Evolutionary conservation across 2,329 filamentous ascomycete species (phyloP).

Genomic region (Immersiporthe knoxdaviesiana): DNA sequence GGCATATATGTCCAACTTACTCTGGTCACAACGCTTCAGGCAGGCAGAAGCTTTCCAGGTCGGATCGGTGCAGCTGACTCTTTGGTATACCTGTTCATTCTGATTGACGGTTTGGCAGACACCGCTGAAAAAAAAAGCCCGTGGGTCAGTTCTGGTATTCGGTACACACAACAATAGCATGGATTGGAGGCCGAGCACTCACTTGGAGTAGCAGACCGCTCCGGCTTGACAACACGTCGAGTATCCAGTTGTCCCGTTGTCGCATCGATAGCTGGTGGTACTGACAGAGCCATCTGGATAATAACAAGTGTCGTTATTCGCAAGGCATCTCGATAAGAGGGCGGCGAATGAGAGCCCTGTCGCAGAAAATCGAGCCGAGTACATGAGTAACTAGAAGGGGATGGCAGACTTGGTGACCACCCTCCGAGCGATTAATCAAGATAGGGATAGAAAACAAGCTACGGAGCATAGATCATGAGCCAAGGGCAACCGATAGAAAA

Average conservation of each 20-base stretch:
- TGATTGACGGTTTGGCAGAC: neutral
- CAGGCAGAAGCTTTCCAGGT: constrained; percentile 7
- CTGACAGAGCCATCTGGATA: constrained; percentile 14
- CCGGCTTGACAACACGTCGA: constrained; percentile 14
- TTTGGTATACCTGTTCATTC: constrained; percentile 1
- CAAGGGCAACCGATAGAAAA: neutral
- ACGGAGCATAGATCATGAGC: neutral
- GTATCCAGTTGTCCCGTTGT: constrained; percentile 7
- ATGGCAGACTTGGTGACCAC: neutral
- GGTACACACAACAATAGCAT: neutral
- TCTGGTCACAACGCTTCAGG: neutral
- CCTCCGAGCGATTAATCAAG: neutral
- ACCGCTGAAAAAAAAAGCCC: neutral
- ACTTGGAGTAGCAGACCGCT: constrained; percentile 14
- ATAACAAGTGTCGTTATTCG: constrained; percentile 10
- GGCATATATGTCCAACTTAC: neutral
- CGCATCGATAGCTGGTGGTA: constrained; percentile 2
- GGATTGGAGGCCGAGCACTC: neutral
- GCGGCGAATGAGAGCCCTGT: neutral
- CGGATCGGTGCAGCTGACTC: constrained; percentile 8
- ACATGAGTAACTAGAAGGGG: neutral
- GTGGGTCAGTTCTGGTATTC: neutral
- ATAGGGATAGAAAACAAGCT: neutral
- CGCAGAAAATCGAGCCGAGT: neutral
- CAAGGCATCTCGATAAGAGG: neutral